These are phyloP conservation scores for Pelargonium hybrid DNA, from an alignment of 441 rosid genomes.

Conservation along the genomic window DNA sequence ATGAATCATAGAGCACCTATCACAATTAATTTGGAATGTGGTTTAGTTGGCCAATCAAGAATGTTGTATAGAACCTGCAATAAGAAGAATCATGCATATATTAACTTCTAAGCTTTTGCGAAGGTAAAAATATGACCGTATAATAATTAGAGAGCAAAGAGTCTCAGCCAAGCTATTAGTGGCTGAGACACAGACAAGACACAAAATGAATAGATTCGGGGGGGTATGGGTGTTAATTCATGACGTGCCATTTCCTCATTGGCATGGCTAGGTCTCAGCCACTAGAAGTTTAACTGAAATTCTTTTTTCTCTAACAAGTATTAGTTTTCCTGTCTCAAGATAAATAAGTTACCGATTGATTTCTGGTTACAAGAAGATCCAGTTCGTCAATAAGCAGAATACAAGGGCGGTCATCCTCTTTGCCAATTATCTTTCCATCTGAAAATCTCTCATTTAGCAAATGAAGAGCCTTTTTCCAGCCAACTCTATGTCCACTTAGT, in stretches of 20 bases:
- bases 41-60: constrained; percentile 93
- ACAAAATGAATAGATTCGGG: too few relatives aligned
- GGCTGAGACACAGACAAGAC: too few relatives aligned
- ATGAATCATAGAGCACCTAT: constrained; percentile 37
- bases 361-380: constrained; percentile 89
- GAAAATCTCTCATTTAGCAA: constrained; percentile 72
- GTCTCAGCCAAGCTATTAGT: too few relatives aligned
- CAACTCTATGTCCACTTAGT: constrained; percentile 75
- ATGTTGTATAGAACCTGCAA: constrained; percentile 72
- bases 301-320: too few relatives aligned
- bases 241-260: too few relatives aligned
- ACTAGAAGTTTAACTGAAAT: too few relatives aligned
- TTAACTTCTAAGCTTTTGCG: constrained; percentile 2
- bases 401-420: constrained; percentile 61
- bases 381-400: constrained; percentile 93
- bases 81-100: constrained; percentile 7
- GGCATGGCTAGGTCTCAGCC: too few relatives aligned
- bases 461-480: constrained; percentile 87
- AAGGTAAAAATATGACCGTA: not conserved
- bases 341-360: constrained; percentile 58
- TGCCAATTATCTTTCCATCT: constrained; percentile 47
- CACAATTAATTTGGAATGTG: constrained; percentile 71
- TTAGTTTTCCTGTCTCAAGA: constrained; percentile 5
- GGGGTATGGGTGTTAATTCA: too few relatives aligned
- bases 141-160: too few relatives aligned